Base-by-base conservation (phyloP, 2,329 filamentous ascomycete genomes). In the Elsinoe arachidis region DNA sequence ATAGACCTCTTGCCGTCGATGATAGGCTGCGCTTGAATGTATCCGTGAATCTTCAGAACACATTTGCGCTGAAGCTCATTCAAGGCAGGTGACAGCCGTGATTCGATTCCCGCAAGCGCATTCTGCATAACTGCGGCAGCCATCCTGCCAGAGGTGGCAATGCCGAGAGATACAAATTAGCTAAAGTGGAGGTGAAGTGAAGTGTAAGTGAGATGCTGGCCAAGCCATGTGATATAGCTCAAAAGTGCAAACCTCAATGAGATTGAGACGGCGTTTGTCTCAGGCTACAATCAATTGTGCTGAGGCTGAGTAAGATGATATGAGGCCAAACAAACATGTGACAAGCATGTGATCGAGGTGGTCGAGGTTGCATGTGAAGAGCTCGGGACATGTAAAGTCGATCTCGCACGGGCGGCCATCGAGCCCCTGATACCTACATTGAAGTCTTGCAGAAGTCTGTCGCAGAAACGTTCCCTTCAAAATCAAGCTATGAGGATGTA, bases 251-350 rank as follows among this genome's bases (percentile, higher is more conserved):
- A 2, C 15, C 4, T 51, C n/a, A 7, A 21, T 51, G 46, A 23
- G 26, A 15, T 14, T 51, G 46, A 15, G 10, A 51, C 3, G 4
- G 33, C 34, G 46, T 10, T 15, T 51, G 46, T 51, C 26, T 51
- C 46, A 35, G 46, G 46, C 46, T 10, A 51, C 46, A 51, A 35
- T 12, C 46, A 51, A 51, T 51, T 51, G 46, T 35, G 33, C 17
- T 23, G 5, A 51, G 26, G 19, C 37, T 19, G 14, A 11, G n/a
- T 39, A 19, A 46, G 19, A 46, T 23, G 41, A 34, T 14, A 30
- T 34, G 30, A 51, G 26, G 33, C 15, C 14, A 51, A 35, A 30
- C 46, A 51, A 51, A 30, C 46, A 51, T 51, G 46, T 51, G 46
- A 35, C 46, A 51, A 51, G 46, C 46, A 51, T 51, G 46, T 51